Percentiles rank a stretch among this genome's conserved stretches.
Evolutionary conservation across 306 rosid genomes (phyloP).

Genomic region (Cucumis hystrix): DNA sequence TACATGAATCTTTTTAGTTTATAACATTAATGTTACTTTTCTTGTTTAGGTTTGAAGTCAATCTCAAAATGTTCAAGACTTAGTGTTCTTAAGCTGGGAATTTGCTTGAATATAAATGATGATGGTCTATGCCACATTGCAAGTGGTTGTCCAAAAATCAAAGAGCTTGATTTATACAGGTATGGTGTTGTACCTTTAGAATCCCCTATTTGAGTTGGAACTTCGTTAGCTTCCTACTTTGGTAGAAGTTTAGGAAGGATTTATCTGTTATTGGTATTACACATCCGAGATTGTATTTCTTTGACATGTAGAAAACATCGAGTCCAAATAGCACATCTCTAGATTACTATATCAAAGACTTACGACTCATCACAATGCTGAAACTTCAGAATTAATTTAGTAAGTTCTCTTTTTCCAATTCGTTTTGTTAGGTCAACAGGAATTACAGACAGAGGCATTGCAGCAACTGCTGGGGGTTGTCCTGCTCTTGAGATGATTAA

Average conservation of each 20-base stretch:
- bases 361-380: background rate
- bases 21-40: background rate
- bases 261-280: background rate
- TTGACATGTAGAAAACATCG: background rate
- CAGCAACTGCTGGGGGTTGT: constrained; percentile 41
- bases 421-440: constrained; percentile 25
- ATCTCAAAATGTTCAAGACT: constrained; percentile 56
- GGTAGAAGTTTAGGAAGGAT: background rate
- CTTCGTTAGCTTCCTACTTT: background rate
- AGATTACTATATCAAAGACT: background rate
- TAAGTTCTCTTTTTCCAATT: background rate
- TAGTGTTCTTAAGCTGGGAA: constrained; percentile 57
- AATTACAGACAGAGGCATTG: constrained; percentile 44
- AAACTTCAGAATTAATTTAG: background rate
- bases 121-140: constrained; percentile 56
- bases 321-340: background rate
- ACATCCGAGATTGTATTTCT: background rate
- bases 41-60: constrained; percentile 47
- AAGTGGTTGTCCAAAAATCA: constrained; percentile 47
- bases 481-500: constrained; percentile 46
- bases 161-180: constrained; percentile 85
- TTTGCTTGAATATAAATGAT: constrained; percentile 78
- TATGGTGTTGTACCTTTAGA: constrained; percentile 17
- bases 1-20: background rate
- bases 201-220: background rate